Base-by-base conservation (phyloP, 1,284 basidiomycete species). In the Moniliophthora roreri region DNA sequence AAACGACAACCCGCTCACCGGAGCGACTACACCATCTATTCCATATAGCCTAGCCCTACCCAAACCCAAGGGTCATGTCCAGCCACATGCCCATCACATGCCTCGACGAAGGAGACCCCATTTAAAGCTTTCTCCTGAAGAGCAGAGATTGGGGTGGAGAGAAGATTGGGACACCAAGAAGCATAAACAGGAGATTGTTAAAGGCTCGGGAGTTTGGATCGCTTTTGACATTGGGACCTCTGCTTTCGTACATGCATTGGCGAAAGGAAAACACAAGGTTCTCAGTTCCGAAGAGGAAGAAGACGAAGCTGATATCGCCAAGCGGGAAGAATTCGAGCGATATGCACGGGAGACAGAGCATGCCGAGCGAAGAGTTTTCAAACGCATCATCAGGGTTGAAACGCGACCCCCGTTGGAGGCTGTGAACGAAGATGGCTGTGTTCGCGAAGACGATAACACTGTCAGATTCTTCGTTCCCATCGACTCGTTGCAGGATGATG, bases 61-160 rank as follows among this genome's bases (percentile, higher is more conserved):
- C n/a, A 46, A 45, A 18, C 36, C 55, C 10, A 56, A 56, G 47
- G 55, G 55, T 2, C 55, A 52, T 50, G 20, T 56, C 8, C 55
- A 56, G 35, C 55, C 55, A 10, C 55, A 56, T 38, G 34, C 50
- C 10, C 28, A 47, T 6, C 48, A 52, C 41, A 44, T 56, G 3
- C 55, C 55, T n/a, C 28, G 55, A 16, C 39, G 55, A 20, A 56
- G 46, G 41, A 26, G 39, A 28, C 21, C n/a, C 10, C 44, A 46
- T n/a, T 32, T 46, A 24, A 46, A 32, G n/a, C 28, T 32, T 11
- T 32, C 28, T 32, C 44, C 44, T 6, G 6, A 15, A 28, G 21
- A 46, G 24, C 44, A 26, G 24, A 24, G 16, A n/a, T 16, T 10
- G 10, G 28, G 18, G 18, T 32, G 23, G 44, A 46, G 44, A 28